Conservation (phyloP, 108 stramenopile genomes). For the Skeletonema potamos region DNA sequence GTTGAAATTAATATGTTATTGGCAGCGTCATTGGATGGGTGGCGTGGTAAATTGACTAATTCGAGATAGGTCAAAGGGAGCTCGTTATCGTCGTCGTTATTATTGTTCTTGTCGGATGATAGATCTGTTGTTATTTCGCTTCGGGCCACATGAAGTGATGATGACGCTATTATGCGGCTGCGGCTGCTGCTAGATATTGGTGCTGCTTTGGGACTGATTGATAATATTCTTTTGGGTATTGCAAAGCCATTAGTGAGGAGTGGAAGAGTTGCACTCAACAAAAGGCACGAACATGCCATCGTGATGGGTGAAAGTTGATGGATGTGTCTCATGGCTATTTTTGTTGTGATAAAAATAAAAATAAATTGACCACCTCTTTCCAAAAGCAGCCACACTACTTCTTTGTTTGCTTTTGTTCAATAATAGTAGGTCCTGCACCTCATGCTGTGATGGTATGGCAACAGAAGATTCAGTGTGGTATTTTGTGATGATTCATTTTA, state of each 20-base stretch:
- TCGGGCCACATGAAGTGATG: not conserved
- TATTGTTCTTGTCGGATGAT: not conserved
- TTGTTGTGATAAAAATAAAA: not conserved
- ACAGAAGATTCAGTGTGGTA: no score
- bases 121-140: not conserved
- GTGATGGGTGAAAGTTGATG: not conserved
- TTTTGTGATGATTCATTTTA: no score
- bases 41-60: conserved; percentile 54
- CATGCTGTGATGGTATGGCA: no score
- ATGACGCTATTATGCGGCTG: not conserved
- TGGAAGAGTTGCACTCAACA: not conserved
- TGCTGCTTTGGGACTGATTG: not conserved
- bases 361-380: not conserved
- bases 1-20: conserved; percentile 60
- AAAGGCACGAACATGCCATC: not conserved
- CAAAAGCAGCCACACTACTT: no score
- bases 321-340: not conserved
- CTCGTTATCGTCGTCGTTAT: not conserved
- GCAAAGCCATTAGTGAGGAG: not conserved
- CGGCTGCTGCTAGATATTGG: not conserved
- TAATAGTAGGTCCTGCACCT: no score
- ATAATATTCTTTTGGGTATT: not conserved
- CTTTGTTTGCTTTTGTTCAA: no score
- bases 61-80: not conserved
- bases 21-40: conserved; percentile 50